Conservation (phyloP, 805 yeast genomes). For the Candida orba region DNA sequence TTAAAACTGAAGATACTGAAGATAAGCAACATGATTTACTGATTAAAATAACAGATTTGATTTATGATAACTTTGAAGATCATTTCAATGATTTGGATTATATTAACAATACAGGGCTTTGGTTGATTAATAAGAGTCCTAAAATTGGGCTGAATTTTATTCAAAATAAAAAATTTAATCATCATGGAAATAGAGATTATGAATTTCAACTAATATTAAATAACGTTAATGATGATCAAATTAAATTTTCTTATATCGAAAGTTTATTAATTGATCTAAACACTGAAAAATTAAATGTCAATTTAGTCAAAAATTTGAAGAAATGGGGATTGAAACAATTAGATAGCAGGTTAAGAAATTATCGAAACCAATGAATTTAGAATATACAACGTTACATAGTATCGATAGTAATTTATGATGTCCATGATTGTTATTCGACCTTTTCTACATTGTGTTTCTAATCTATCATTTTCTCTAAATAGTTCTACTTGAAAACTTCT, state of each 20-base stretch:
- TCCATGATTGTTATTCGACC: too few relatives aligned
- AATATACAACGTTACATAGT: not conserved
- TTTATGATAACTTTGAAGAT: not conserved
- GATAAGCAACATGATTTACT: conserved; percentile 1
- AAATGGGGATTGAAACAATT: conserved; percentile 6
- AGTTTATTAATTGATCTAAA: conserved; percentile 5
- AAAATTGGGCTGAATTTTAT: conserved; percentile 5
- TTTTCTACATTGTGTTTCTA: too few relatives aligned
- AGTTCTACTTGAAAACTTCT: not conserved
- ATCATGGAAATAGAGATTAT: not conserved
- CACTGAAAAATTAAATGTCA: conserved; percentile 4
- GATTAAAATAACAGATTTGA: conserved; percentile 1
- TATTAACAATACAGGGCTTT: conserved; percentile 5
- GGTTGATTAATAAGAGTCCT: conserved; percentile 5
- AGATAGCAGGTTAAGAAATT: not conserved
- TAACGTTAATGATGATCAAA: conserved; percentile 6
- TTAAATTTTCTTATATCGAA: conserved; percentile 7
- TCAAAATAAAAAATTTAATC: conserved; percentile 4
- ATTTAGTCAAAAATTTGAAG: conserved; percentile 4
- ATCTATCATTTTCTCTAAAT: not conserved
- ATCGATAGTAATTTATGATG: too few relatives aligned
- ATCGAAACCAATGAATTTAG: not conserved
- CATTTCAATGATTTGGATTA: conserved; percentile 1
- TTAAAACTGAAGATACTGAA: not conserved
- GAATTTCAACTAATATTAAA: conserved; percentile 4